These are phyloP conservation scores for Macroventuria anomochaeta DNA, from an alignment of 2,329 filamentous ascomycete species.

Conservation along the genomic window DNA sequence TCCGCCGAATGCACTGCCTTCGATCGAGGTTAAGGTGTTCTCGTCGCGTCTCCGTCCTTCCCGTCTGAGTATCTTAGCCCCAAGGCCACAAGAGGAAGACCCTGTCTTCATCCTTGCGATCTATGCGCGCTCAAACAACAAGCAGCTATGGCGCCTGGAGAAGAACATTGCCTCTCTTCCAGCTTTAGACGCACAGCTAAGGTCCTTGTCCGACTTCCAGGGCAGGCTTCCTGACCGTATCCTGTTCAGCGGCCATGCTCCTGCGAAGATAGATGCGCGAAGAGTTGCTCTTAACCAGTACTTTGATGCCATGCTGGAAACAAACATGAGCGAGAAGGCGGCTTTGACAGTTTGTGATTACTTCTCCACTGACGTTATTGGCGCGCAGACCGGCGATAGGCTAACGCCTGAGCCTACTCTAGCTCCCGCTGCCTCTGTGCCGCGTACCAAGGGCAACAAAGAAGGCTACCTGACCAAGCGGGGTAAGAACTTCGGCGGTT, in stretches of 20 bases:
- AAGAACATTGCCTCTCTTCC: constrained; percentile 84
- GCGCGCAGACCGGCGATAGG: constrained; percentile 61
- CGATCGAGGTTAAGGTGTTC: constrained; percentile 83
- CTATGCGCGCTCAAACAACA: constrained; percentile 74
- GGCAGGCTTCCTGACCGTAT: constrained; percentile 82
- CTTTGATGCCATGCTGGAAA: constrained; percentile 83
- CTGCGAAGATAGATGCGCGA: constrained; percentile 89
- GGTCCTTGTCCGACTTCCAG: constrained; percentile 73
- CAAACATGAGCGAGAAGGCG: constrained; percentile 76
- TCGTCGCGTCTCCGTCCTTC: constrained; percentile 96
- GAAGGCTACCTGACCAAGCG: constrained; percentile 95
- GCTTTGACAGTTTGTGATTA: constrained; percentile 87
- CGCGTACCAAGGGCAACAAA: constrained; percentile 69
- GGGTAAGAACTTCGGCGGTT: constrained; percentile 98
- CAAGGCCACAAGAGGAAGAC: constrained; percentile 85
- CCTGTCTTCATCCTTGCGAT: constrained; percentile 92
- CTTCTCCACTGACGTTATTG: constrained; percentile 71
- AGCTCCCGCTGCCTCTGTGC: constrained; percentile 50
- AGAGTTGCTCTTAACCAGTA: constrained; percentile 82
- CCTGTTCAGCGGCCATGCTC: constrained; percentile 90
- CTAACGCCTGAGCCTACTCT: constrained; percentile 63
- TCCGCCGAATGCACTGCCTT: constrained; percentile 85
- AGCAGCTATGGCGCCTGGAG: constrained; percentile 91
- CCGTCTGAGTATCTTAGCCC: constrained; percentile 79
- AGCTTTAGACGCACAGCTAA: constrained; percentile 82